A percentile compares a stretch with the other conserved stretches of the same genome.
These are phyloP conservation scores for Alternaria angustiovoidea DNA, from an alignment of 2,329 filamentous ascomycete species.

Conservation along the genomic window DNA sequence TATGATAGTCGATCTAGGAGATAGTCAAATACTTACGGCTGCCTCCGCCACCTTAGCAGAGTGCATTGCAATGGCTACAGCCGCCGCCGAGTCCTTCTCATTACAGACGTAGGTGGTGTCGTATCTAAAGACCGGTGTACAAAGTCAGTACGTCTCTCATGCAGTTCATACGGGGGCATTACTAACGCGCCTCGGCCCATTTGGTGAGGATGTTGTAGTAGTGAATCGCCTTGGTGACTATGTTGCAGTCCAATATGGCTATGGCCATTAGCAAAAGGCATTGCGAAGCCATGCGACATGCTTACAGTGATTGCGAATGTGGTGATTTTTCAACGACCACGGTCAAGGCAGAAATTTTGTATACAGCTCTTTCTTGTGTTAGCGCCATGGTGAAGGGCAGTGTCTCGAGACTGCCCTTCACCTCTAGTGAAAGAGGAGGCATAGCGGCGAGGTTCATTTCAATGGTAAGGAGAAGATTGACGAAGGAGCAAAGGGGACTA, in stretches of 20 bases:
- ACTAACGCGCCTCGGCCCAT: slow-evolving; percentile 28
- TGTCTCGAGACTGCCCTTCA: neutral
- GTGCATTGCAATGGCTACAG: slow-evolving; percentile 2
- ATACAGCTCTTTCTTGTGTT: neutral
- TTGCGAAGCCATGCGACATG: neutral
- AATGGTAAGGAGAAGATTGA: neutral
- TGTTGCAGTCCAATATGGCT: neutral
- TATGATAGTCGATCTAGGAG: neutral
- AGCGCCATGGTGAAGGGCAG: slow-evolving; percentile 4
- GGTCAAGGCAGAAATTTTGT: neutral
- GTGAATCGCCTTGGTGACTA: neutral
- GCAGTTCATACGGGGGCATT: too few species aligned
- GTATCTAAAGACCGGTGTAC: slow-evolving; percentile 11
- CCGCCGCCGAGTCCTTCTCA: slow-evolving; percentile 12
- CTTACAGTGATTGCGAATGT: neutral
- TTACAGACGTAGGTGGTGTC: slow-evolving; percentile 18
- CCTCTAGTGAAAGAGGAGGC: neutral
- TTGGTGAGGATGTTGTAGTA: neutral
- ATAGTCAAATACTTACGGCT: slow-evolving; percentile 10
- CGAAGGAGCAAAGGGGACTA: neutral
- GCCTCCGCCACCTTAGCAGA: neutral
- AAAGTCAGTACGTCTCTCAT: too few species aligned
- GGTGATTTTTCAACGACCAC: neutral
- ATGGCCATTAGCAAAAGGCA: neutral
- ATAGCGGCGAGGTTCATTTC: neutral